These are phyloP conservation scores for Ricinus communis DNA, from an alignment of 345 rosid species.

Conservation along the genomic window DNA sequence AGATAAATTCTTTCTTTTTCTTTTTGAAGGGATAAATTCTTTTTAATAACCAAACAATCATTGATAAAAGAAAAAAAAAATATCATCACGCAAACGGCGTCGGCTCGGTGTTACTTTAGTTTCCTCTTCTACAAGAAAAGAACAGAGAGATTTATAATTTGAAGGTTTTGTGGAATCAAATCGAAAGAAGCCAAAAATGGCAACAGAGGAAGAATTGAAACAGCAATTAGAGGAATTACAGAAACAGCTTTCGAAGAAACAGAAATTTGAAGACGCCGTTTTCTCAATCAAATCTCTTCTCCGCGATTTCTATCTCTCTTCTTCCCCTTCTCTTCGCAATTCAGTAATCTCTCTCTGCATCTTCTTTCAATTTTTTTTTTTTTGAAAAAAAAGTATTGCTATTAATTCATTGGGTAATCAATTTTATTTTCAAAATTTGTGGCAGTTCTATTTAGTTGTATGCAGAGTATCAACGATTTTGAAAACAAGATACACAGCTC, in stretches of 20 bases:
- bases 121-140: slow-evolving; percentile 31
- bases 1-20: too few species aligned
- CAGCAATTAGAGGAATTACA: slow-evolving; percentile 67
- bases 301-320: slow-evolving; percentile 47
- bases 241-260: slow-evolving; percentile 78
- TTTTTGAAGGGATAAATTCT: too few species aligned
- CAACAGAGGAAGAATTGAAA: slow-evolving; percentile 53
- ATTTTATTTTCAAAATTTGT: not conserved
- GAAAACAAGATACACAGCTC: slow-evolving; percentile 75
- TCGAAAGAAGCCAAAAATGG: not conserved
- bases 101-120: not conserved
- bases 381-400: too few species aligned
- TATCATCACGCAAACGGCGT: too few species aligned
- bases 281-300: slow-evolving; percentile 58
- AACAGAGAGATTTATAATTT: not conserved
- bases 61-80: too few species aligned
- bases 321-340: slow-evolving; percentile 64
- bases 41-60: too few species aligned
- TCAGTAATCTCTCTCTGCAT: slow-evolving; percentile 30
- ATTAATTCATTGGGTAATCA: not conserved
- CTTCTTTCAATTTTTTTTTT: not conserved
- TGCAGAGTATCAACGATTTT: slow-evolving; percentile 84
- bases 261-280: slow-evolving; percentile 73
- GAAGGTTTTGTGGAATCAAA: not conserved
- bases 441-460: slow-evolving; percentile 65